phyloP scores from a whole-genome alignment of 768 basidiomycete genomes.

The Leccinum sublutescens region DNA sequence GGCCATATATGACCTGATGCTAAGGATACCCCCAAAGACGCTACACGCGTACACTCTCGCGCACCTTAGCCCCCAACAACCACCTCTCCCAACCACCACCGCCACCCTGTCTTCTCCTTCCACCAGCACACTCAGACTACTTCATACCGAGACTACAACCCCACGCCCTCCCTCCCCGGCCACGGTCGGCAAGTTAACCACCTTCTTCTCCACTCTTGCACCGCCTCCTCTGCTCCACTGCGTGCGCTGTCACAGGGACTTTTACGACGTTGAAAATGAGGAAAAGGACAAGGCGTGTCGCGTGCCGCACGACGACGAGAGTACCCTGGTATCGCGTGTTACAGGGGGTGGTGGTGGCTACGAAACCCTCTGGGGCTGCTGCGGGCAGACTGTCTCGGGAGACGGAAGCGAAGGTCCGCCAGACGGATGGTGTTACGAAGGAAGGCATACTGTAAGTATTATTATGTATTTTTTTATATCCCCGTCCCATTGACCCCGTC shows the following conservation, averaged over 20 bases:
- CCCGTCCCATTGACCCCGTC: neutral
- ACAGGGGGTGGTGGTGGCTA: conserved; percentile 35
- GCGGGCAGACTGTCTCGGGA: conserved; percentile 67
- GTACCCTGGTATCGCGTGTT: conserved; percentile 67
- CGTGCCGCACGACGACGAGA: conserved; percentile 78
- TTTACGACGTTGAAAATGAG: conserved; percentile 68
- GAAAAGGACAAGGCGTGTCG: conserved; percentile 59
- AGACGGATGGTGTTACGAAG: conserved; percentile 87
- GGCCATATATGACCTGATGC: conserved; percentile 50
- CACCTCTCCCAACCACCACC: neutral
- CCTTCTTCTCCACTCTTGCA: conserved; percentile 60
- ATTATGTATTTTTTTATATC: neutral
- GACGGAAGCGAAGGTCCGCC: conserved; percentile 82
- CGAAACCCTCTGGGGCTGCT: conserved; percentile 71
- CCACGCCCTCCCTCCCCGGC: conserved; percentile 32
- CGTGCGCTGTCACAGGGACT: conserved; percentile 69
- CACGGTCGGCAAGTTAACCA: conserved; percentile 46
- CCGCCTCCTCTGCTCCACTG: conserved; percentile 75
- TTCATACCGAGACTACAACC: neutral
- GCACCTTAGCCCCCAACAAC: conserved; percentile 36
- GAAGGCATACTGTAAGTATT: conserved; percentile 61
- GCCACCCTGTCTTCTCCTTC: conserved; percentile 11
- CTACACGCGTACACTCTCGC: conserved; percentile 61
- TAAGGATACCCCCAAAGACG: conserved; percentile 62
- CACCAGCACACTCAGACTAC: conserved; percentile 8